phyloP scores from a whole-genome alignment of 192 early-diverging fungal species.

The Gaertneriomyces semiglobifer region DNA sequence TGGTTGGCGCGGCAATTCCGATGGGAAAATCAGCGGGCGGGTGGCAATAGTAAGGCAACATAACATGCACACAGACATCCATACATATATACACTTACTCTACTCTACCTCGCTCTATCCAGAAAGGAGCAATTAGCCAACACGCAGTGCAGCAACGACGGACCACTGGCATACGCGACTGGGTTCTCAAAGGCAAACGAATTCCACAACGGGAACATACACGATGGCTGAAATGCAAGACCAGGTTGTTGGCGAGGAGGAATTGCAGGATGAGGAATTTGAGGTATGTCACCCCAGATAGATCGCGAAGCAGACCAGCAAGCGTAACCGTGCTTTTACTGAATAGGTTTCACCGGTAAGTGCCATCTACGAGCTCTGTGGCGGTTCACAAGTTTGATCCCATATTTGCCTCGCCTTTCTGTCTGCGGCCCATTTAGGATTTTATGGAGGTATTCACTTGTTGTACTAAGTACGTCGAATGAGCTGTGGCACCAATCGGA shows the following conservation, averaged over 20 bases:
- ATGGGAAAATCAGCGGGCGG: too few relatives aligned
- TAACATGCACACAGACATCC: too few relatives aligned
- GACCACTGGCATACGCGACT: too few relatives aligned
- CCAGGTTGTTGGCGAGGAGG: constrained; percentile 25
- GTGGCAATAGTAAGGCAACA: too few relatives aligned
- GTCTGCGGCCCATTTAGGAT: constrained; percentile 5
- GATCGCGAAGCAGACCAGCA: neutral
- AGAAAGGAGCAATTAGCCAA: too few relatives aligned
- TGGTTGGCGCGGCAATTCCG: too few relatives aligned
- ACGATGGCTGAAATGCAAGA: constrained; percentile 28
- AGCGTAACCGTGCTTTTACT: neutral
- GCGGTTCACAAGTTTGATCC: neutral
- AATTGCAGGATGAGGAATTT: constrained; percentile 26
- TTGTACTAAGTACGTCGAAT: neutral
- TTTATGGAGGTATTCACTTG: constrained; percentile 30
- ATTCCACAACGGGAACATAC: neutral
- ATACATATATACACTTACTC: too few relatives aligned
- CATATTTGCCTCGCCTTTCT: neutral
- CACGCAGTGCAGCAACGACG: too few relatives aligned
- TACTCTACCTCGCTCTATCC: too few relatives aligned
- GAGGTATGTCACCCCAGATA: constrained; percentile 12
- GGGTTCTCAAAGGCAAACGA: too few relatives aligned
- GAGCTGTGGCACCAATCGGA: neutral
- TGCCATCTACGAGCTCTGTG: neutral
- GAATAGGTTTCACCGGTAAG: neutral